Evolutionary conservation across 805 yeast species (phyloP), one percentile per base, ranked within the genome.

Genomic region (Lipomyces yamanashiensis): DNA sequence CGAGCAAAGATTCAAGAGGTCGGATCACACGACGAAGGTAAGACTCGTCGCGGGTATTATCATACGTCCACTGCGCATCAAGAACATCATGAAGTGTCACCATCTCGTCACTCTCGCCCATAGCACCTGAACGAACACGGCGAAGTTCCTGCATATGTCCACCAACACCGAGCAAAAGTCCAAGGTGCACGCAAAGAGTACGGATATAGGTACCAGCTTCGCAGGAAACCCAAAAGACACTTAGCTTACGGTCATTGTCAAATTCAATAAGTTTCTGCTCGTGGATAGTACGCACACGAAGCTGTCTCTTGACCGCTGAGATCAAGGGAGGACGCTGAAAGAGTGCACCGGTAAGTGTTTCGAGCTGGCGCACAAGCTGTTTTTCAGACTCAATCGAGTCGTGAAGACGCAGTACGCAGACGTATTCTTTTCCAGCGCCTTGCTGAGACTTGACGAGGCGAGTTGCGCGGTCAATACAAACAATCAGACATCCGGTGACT

Each of bases 171-270:
- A 95, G 84, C 65, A 95, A 84, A 97, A 95, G 92, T 81, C 99
- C 99, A 74, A 95, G 82, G 80, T 95, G 99, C 62, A 95, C 99
- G 88, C 99, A 95, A 73, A 95, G 82, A 56, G 99, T 95, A 85
- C 99, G 89, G 97, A 95, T 95, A 81, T 95, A 95, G 66, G 99
- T 95, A 81, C 99, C 99, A 67, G 99, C 99, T 83, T 95, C 99
- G 85, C 99, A 95, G 48, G 96, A 89, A 64, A 98, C 99, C 99
- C 99, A 95, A 82, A 95, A 95, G 41, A 95, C 98, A 81, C 96
- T 96, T 67, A 95, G 84, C 73, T 95, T 93, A 79, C 98, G 88
- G 80, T 95, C 92, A 80, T 92, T 89, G 81, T 92, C 99, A 75
- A 95, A 95, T 80, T 95, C 99, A 74, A 95, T 86, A 76, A 95